Base-by-base conservation (phyloP, 805 yeast genomes). In the Wickerhamiella hasegawae region DNA sequence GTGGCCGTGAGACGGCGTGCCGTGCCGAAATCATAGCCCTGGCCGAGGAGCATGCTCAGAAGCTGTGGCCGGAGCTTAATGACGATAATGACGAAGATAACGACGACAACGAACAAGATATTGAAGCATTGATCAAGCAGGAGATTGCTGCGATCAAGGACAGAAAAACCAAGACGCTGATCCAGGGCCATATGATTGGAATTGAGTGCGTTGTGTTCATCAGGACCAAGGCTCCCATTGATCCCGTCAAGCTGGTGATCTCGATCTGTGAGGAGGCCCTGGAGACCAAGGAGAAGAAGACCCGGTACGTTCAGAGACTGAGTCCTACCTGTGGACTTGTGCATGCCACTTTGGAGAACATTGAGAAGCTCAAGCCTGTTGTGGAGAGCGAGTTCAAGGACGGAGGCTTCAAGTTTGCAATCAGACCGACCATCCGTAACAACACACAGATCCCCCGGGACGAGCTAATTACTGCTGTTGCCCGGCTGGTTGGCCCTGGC, bases 261-360 rank as follows among this genome's bases (percentile, higher is more conserved):
- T 58, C 59, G 20, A 57, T 87, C 2, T 78, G 94, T 52, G 48
- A 65, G 26, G 82, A 79, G 28, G 63, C 76, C 5, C 52, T 55
- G 18, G 66, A 65, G 4, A 57, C 71, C 20, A 44, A 45, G 11
- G 36, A 28, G 19, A 14, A 83, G 74, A 52, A 68, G 65, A 46
- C 81, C 79, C 2, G 70, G 80, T 80, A 71, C 48, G 68, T 85
- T 2, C 90, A 81, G 49, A 72, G 83, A 46, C 54, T 90, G 37
- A 70, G 87, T 0, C 97, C 97, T 0, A 69, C 90, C 11, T 73
- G 80, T 12, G 59, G 57, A 38, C 80, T 95, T 1, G 79, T 77
- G 32, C 68, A 76, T 35, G 79, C 94, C 0, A 68, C 75, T 2
- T 57, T 71, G 44, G 77, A 73, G 16, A 93, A 82, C 47, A 58